phyloP scores from a whole-genome alignment of 805 yeast genomes.

The Candida mattraensis region DNA sequence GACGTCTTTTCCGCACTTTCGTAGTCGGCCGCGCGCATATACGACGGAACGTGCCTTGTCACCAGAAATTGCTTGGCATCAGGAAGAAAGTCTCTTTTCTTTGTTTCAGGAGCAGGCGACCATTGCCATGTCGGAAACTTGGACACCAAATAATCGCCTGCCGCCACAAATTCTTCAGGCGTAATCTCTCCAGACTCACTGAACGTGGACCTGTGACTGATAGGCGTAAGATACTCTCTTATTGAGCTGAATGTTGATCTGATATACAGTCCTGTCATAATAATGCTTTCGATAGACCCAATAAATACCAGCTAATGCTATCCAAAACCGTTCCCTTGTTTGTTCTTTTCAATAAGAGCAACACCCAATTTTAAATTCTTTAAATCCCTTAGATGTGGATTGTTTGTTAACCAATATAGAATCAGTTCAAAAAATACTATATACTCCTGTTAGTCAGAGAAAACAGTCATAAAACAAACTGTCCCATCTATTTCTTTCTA shows the following conservation, averaged over 20 bases:
- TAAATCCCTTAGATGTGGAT: too few species aligned
- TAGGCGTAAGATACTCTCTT: conserved; percentile 92
- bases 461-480: too few species aligned
- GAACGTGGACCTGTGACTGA: conserved; percentile 83
- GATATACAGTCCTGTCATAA: conserved; percentile 36
- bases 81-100: conserved; percentile 72
- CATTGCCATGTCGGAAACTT: conserved; percentile 98
- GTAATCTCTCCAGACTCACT: conserved; percentile 86
- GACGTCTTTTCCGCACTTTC: conserved; percentile 40
- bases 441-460: too few species aligned
- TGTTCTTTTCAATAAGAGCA: too few species aligned
- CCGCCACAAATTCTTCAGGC: conserved; percentile 91
- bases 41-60: conserved; percentile 86
- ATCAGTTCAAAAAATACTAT: too few species aligned
- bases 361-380: too few species aligned
- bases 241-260: conserved; percentile 80
- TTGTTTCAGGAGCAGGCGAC: conserved; percentile 59
- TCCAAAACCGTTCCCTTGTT: too few species aligned
- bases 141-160: conserved; percentile 89
- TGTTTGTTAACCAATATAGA: too few species aligned
- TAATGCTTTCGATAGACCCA: too few species aligned
- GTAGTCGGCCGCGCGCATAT: conserved; percentile 62
- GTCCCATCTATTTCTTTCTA: too few species aligned
- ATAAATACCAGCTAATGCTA: too few species aligned
- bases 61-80: conserved; percentile 82